These are phyloP conservation scores for Solanum ossicruentum DNA, from an alignment of 257 asterid species.

Conservation along the genomic window DNA sequence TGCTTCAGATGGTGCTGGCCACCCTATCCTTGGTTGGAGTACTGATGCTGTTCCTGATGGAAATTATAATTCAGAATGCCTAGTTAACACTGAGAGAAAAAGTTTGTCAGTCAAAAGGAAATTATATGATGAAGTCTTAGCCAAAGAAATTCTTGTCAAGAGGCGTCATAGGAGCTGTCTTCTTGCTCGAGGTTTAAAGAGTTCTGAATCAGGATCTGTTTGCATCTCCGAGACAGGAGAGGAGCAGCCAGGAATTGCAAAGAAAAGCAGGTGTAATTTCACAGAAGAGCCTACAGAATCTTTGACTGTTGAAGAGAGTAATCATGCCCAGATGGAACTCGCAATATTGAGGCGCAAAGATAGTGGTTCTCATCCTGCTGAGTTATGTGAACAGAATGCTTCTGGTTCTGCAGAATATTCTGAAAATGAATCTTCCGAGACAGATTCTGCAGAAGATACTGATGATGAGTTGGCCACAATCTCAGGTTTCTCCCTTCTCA, in stretches of 20 bases:
- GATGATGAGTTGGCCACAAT: conserved; percentile 62
- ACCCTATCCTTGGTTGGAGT: conserved; percentile 3
- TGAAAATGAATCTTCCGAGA: conserved; percentile 84
- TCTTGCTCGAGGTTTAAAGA: conserved; percentile 22
- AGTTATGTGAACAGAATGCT: conserved; percentile 41
- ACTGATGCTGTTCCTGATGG: conserved; percentile 11
- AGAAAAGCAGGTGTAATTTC: conserved; percentile 47
- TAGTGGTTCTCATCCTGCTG: conserved; percentile 25
- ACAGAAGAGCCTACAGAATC: conserved; percentile 33
- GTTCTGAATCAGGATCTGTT: conserved; percentile 23
- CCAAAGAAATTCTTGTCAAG: conserved; percentile 22
- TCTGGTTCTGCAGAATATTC: conserved; percentile 81
- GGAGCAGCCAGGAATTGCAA: conserved; percentile 42
- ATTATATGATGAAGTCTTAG: conserved; percentile 31
- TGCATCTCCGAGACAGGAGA: conserved; percentile 34
- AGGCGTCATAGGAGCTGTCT: conserved; percentile 13
- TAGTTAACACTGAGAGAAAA: conserved; percentile 1
- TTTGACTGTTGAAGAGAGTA: conserved; percentile 29
- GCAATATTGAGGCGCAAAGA: conserved; percentile 40
- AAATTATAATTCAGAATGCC: conserved; percentile 8
- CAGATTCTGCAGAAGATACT: conserved; percentile 78
- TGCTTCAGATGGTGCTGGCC: conserved; percentile 15
- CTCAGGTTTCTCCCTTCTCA: conserved; percentile 43
- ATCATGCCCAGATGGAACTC: conserved; percentile 25
- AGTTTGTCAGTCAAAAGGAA: conserved; percentile 13